A percentile compares a stretch with the other conserved stretches of the same genome.
Conservation (phyloP, 768 basidiomycete species). For the Vararia minispora region DNA sequence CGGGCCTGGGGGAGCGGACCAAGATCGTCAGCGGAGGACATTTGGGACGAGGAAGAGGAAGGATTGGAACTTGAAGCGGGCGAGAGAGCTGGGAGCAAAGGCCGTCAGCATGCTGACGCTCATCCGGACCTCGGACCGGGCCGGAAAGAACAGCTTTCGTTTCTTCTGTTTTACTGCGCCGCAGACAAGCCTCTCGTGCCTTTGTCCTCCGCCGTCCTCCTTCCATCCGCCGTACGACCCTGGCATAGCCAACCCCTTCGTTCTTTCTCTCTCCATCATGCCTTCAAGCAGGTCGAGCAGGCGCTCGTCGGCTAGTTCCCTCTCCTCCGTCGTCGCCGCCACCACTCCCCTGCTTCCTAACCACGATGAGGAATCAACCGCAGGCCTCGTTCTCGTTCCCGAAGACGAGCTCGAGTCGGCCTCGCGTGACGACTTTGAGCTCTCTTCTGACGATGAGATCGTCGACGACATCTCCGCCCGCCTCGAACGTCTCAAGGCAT, state of each 20-base stretch:
- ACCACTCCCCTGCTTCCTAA: neutral
- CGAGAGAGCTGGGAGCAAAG: too few relatives aligned
- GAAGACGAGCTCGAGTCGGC: slow-evolving; percentile 44
- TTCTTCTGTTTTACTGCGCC: too few relatives aligned
- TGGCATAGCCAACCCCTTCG: neutral
- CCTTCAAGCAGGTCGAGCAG: neutral
- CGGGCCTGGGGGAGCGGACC: too few relatives aligned
- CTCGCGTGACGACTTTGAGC: slow-evolving; percentile 18
- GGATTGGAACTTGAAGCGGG: too few relatives aligned
- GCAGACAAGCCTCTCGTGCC: too few relatives aligned
- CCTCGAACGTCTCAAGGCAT: slow-evolving; percentile 18
- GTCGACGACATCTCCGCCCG: slow-evolving; percentile 20
- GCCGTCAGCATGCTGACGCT: too few relatives aligned
- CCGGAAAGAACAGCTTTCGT: too few relatives aligned
- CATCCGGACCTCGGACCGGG: too few relatives aligned
- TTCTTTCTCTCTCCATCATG: slow-evolving; percentile 1
- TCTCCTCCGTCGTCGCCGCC: neutral
- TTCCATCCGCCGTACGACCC: too few relatives aligned
- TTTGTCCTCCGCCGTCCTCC: too few relatives aligned
- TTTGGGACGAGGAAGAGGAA: too few relatives aligned
- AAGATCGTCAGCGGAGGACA: too few relatives aligned
- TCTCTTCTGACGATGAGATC: slow-evolving; percentile 36
- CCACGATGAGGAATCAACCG: slow-evolving; percentile 26
- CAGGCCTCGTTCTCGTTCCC: slow-evolving; percentile 56
- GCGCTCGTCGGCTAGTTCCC: slow-evolving; percentile 1